Conservation (phyloP, 768 basidiomycete genomes). For the Auriscalpium orientale region DNA sequence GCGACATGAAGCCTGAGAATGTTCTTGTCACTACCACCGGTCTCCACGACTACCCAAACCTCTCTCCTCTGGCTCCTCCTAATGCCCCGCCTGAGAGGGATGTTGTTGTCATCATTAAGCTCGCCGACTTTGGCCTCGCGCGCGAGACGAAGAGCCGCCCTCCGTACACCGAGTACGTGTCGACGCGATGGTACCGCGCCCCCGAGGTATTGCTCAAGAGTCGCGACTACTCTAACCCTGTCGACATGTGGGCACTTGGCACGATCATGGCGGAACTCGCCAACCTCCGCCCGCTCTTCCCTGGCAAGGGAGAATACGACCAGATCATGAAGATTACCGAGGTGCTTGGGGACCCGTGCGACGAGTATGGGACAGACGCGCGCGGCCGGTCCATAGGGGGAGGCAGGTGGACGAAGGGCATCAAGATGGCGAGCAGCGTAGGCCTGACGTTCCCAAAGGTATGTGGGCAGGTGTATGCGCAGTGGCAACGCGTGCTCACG, state of each 20-base stretch:
- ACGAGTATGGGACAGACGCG: slow-evolving; percentile 73
- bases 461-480: slow-evolving; percentile 18
- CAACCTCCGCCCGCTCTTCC: slow-evolving; percentile 92
- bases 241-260: slow-evolving; percentile 99
- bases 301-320: slow-evolving; percentile 87
- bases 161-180: slow-evolving; percentile 98
- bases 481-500: slow-evolving; percentile 2
- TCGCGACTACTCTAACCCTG: slow-evolving; percentile 90
- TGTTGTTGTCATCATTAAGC: slow-evolving; percentile 93
- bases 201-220: slow-evolving; percentile 92
- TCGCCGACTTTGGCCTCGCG: slow-evolving; percentile 97
- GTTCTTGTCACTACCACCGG: slow-evolving; percentile 97
- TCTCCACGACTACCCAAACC: slow-evolving; percentile 80
- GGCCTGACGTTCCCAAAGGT: slow-evolving; percentile 92
- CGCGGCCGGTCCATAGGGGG: slow-evolving; percentile 71
- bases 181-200: slow-evolving; percentile 99
- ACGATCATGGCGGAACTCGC: slow-evolving; percentile 97
- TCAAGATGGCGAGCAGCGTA: slow-evolving; percentile 76
- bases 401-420: slow-evolving; percentile 78
- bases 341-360: slow-evolving; percentile 84
- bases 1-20: slow-evolving; percentile 99
- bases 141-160: slow-evolving; percentile 81
- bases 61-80: slow-evolving; percentile 60
- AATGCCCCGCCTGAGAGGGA: slow-evolving; percentile 77
- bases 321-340: slow-evolving; percentile 89